These are phyloP conservation scores for Alliaria petiolata DNA, from an alignment of 345 rosid genomes.

Conservation along the genomic window DNA sequence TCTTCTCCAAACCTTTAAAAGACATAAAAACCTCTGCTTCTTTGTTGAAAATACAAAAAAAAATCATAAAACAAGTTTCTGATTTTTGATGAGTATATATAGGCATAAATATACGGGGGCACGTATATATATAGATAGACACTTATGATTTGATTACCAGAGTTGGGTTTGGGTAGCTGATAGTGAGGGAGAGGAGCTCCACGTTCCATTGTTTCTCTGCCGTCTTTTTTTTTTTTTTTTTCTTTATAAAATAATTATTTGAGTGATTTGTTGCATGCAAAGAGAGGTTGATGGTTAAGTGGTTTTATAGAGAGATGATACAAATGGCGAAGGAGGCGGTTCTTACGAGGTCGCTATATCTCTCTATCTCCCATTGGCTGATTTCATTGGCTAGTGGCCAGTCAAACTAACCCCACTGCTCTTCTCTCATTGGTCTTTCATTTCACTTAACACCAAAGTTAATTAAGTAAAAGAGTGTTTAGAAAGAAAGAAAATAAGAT, in stretches of 20 bases:
- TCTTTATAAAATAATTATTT: conserved; percentile 5
- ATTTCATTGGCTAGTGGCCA: conserved; percentile 14
- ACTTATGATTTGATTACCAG: no score
- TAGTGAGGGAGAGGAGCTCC: no score
- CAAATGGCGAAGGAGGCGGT: conserved; percentile 37
- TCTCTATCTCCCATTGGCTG: conserved; percentile 23
- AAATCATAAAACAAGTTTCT: neutral
- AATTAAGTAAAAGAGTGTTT: neutral
- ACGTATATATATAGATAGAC: neutral
- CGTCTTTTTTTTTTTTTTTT: neutral
- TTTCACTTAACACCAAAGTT: neutral
- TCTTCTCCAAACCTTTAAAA: neutral
- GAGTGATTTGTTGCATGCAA: conserved; percentile 24
- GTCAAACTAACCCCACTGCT: conserved; percentile 29
- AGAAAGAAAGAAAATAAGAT: neutral
- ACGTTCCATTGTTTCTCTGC: no score
- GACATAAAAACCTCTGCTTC: neutral
- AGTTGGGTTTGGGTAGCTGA: no score
- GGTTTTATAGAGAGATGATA: conserved; percentile 30
- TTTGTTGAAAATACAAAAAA: neutral
- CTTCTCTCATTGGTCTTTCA: conserved; percentile 20
- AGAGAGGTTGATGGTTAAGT: conserved; percentile 21
- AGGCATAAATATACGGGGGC: neutral
- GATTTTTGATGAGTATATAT: neutral
- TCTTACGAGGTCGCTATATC: conserved; percentile 31